A percentile compares a stretch with the other conserved stretches of the same genome.
These are phyloP conservation scores for Trypanosoma scelopori DNA, from an alignment of 208 protist genomes.

Conservation along the genomic window DNA sequence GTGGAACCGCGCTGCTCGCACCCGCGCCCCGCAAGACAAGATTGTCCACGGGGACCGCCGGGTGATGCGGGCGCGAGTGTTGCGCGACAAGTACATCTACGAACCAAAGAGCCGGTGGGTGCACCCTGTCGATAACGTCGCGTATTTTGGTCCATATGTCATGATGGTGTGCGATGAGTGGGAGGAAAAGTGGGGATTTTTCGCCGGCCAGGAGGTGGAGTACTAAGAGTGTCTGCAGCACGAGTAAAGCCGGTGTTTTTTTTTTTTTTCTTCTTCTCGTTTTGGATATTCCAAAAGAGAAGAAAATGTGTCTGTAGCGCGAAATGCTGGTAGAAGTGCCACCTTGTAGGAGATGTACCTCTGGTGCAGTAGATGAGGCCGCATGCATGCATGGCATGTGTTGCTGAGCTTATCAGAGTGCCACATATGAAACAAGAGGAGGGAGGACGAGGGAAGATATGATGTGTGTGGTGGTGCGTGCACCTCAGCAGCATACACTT, in stretches of 20 bases:
- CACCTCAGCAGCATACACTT: neutral
- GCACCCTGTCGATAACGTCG: constrained; percentile 89
- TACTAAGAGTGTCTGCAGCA: constrained; percentile 43
- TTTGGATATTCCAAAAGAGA: too few species aligned
- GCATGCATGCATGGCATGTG: neutral
- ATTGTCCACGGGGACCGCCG: constrained; percentile 84
- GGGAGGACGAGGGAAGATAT: too few species aligned
- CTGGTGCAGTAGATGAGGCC: neutral
- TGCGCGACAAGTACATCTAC: constrained; percentile 93
- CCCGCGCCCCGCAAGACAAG: constrained; percentile 85
- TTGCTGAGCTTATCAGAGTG: neutral
- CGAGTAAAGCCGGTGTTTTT: neutral
- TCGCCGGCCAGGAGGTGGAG: constrained; percentile 88
- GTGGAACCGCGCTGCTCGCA: constrained; percentile 88
- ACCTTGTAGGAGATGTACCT: neutral
- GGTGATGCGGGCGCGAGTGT: constrained; percentile 84
- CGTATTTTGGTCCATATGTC: constrained; percentile 89
- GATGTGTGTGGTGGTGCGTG: too few species aligned
- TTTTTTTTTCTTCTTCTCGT: too few species aligned
- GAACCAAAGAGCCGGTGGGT: constrained; percentile 90
- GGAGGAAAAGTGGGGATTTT: constrained; percentile 94
- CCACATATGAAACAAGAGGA: too few species aligned
- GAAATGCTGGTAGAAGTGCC: neutral
- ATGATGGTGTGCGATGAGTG: constrained; percentile 92
- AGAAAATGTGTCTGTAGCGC: constrained; percentile 1